These are phyloP conservation scores for Amanita exitialis DNA, from an alignment of 768 basidiomycete species.

Conservation along the genomic window DNA sequence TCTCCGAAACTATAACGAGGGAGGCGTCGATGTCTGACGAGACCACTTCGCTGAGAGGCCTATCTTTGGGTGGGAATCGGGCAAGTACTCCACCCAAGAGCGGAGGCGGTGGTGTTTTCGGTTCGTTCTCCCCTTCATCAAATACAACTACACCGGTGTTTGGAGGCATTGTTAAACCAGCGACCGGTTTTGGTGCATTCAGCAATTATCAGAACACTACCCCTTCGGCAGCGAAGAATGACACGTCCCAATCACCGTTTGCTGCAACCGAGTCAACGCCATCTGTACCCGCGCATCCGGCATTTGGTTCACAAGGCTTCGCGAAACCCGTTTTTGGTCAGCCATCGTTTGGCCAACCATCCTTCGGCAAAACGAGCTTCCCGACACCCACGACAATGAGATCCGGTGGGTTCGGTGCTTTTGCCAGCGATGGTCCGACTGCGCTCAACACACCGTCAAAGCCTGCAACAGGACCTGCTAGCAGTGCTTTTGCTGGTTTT, in stretches of 20 bases:
- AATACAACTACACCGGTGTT: conserved; percentile 15
- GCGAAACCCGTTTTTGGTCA: conserved; percentile 18
- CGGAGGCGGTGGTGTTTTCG: conserved; percentile 23
- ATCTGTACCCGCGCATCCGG: conserved; percentile 24
- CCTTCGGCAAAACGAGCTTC: conserved; percentile 16
- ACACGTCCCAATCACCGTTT: conserved; percentile 3
- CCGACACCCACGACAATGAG: not conserved
- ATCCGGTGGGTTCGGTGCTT: conserved; percentile 5
- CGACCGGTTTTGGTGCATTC: conserved; percentile 8
- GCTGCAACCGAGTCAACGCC: not conserved
- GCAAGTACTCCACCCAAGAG: conserved; percentile 17
- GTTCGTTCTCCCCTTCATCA: conserved; percentile 20
- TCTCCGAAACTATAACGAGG: conserved; percentile 25
- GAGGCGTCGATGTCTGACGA: conserved; percentile 40
- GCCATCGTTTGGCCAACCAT: conserved; percentile 13
- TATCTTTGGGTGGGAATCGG: conserved; percentile 21
- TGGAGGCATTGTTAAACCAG: conserved; percentile 24
- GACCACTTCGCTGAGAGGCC: conserved; percentile 26
- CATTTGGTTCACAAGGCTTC: conserved; percentile 21
- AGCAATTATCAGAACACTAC: not conserved
- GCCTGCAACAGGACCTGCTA: not conserved
- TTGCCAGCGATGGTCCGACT: conserved; percentile 7
- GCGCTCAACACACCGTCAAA: conserved; percentile 9
- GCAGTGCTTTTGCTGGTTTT: conserved; percentile 14
- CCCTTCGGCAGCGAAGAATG: not conserved